Evolutionary conservation across 331 rosid genomes (phyloP).

Genomic region (Quercus phellos): DNA sequence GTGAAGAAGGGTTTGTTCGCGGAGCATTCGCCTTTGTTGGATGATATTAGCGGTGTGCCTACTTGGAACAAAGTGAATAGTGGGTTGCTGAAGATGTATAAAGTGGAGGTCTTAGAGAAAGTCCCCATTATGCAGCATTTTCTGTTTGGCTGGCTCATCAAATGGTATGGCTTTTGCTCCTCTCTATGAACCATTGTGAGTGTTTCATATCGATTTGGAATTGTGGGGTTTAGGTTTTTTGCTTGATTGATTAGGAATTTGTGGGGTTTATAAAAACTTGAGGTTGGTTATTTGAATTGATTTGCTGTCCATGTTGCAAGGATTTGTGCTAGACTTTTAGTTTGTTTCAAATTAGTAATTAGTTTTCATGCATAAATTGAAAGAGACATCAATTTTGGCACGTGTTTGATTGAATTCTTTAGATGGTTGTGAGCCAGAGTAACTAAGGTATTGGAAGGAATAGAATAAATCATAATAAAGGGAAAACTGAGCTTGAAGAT

Average conservation of each 20-base stretch:
- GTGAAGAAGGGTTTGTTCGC: constrained; percentile 95
- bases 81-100: constrained; percentile 95
- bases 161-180: constrained; percentile 38
- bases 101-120: constrained; percentile 94
- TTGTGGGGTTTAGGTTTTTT: neutral
- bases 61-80: constrained; percentile 88
- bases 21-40: constrained; percentile 94
- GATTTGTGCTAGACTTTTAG: neutral
- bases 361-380: neutral
- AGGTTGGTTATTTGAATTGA: neutral
- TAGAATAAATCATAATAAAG: neutral
- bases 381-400: neutral
- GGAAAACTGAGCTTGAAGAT: neutral
- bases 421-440: neutral
- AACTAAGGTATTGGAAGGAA: neutral
- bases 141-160: constrained; percentile 71
- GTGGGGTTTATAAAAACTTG: neutral
- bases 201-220: neutral
- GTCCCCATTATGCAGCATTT: constrained; percentile 99
- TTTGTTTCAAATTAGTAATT: neutral
- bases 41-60: constrained; percentile 94
- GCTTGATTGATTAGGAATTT: neutral
- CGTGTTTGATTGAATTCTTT: neutral
- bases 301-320: neutral
- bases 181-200: neutral